phyloP scores from a whole-genome alignment of 2,329 filamentous ascomycete genomes.

The Nemania sp. region DNA sequence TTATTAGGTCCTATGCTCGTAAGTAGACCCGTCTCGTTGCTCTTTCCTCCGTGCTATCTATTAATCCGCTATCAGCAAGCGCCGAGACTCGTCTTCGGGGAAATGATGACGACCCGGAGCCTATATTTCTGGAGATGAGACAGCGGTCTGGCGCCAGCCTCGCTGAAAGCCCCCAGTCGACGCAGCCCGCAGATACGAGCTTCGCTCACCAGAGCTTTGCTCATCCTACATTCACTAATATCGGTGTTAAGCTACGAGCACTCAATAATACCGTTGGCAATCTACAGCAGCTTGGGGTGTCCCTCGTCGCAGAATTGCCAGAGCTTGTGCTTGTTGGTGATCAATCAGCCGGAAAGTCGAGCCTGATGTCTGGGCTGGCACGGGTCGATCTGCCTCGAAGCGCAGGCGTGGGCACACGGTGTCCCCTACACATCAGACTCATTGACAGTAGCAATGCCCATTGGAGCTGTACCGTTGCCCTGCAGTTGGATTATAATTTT shows the following conservation, averaged over 20 bases:
- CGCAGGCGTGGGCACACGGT: slow-evolving; percentile 67
- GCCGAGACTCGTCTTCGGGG: slow-evolving; percentile 33
- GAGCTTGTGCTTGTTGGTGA: slow-evolving; percentile 85
- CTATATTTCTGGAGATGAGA: slow-evolving; percentile 37
- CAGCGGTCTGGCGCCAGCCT: slow-evolving; percentile 13
- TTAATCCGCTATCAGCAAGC: slow-evolving; percentile 30
- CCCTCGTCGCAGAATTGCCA: slow-evolving; percentile 71
- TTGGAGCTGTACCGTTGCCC: slow-evolving; percentile 71
- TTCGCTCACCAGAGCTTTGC: slow-evolving; percentile 41
- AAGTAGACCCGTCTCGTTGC: slow-evolving; percentile 16
- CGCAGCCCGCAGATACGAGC: slow-evolving; percentile 36
- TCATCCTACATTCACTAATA: slow-evolving; percentile 51
- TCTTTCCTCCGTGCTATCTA: not conserved
- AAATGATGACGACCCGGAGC: slow-evolving; percentile 35
- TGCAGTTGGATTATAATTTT: slow-evolving; percentile 69
- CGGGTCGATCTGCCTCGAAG: slow-evolving; percentile 64
- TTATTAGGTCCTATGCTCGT: slow-evolving; percentile 37
- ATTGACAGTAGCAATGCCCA: slow-evolving; percentile 56
- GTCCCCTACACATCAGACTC: slow-evolving; percentile 78
- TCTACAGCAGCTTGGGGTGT: slow-evolving; percentile 73
- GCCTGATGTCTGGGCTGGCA: slow-evolving; percentile 50
- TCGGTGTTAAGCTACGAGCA: slow-evolving; percentile 66
- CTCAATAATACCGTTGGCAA: slow-evolving; percentile 69
- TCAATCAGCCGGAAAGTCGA: slow-evolving; percentile 83
- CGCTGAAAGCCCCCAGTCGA: slow-evolving; percentile 27